Evolutionary conservation across 1,139 yeast species (phyloP), one percentile per base, ranked within the genome.

Genomic region (Protomyces arabidopsidicola): DNA sequence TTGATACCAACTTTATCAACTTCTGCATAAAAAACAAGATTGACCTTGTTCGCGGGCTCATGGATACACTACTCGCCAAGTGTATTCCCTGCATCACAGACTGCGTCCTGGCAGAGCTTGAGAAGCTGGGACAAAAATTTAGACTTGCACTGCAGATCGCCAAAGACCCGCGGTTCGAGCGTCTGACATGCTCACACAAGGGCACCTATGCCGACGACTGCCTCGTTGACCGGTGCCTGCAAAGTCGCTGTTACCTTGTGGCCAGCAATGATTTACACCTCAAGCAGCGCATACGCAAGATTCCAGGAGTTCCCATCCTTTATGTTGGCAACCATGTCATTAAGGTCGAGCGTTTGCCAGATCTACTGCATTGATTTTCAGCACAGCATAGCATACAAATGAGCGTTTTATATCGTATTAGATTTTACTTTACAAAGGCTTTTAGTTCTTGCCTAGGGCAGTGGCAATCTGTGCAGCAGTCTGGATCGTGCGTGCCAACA

Each of bases 121-220:
- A 93, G 73, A 93, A 95, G 74, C 80, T 93, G 66, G 98, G 98
- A 0, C 96, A 96, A 34, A 90, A 87, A 73, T 93, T 88, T 75
- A 81, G 98, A 73, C 93, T 93, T 69, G 98, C 98, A 0, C 80
- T 93, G 68, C 63, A 67, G 68, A 79, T 93, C 72, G 98, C 98
- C 42, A 87, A 90, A 70, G 98, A 93, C 73, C 97, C 97, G 54
- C 80, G 98, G 71, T 88, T 93, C 56, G 83, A 89, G 72, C 80
- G 98, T 67, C 79, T 93, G 55, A 88, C 86, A 53, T 93, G 98
- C 73, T 81, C 95, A 20, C 98, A 93, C 72, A 87, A 86, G 70
- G 98, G 98, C 20, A 93, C 97, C 0, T 93, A 93, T 79, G 98
- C 98, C 38, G 98, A 93, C 84, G 98, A 93, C 76, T 93, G 98